Base-by-base conservation (phyloP, 164 flowering plant species). In the Cinnamomum micranthum region DNA sequence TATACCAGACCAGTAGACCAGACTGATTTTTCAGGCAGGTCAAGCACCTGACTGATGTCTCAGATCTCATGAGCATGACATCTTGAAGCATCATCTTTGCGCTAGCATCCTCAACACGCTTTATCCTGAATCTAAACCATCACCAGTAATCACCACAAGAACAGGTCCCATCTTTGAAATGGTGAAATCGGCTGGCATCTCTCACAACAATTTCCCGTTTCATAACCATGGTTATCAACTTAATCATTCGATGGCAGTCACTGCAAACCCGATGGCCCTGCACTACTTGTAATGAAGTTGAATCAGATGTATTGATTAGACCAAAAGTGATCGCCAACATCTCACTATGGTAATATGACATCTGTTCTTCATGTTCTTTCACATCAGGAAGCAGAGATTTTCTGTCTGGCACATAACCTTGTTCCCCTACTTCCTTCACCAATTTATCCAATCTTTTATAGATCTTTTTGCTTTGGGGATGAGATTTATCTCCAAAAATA, bases 71-170 rank as follows among this genome's bases (percentile, higher is more conserved):
- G 41, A 35, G 41, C 0, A 35, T 35, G 41, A 35, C 47, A 35
- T 35, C 47, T 35, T 35, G 47, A 35, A 6, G 47, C 11, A 55
- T 55, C 60, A 55, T 13, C n/a, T 55, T 55, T 55, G 60, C 20
- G 2, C 17, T 15, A 55, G 19, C 60, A 15, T 55, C 47, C 11
- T 55, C 4, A 7, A 64, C 22, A 64, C 4, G 4, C 4, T 4
- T 10, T 47, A 50, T 6, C 28, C 65, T 28, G 51, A 72, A 72
- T 58, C 20, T 3, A 6, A 23, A 47, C 47, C 47, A 75, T 91
- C 86, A 94, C 97, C 95, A 94, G 71, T 92, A 92, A 78, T 91
- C 81, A 88, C 92, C 87, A 80, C 98, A 94, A 63, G 73, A 81
- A 68, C 95, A 92, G 77, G 35, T 76, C 50, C 81, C 82, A 47